A percentile compares a stretch with the other conserved stretches of the same genome.
Evolutionary conservation across 441 rosid genomes (phyloP).

Genomic region (Erodium texanum): DNA sequence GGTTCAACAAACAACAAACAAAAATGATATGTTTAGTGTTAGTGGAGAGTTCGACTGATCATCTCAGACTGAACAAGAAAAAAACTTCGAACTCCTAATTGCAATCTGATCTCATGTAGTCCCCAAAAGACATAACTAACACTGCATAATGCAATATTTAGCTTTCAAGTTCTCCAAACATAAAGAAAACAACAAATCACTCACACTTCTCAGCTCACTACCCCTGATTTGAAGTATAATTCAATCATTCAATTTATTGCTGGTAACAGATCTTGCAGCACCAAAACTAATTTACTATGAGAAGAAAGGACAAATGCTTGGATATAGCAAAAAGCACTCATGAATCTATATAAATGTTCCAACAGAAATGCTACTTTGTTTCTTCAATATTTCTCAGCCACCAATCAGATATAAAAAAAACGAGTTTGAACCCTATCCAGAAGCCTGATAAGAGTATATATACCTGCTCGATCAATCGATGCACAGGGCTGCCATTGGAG

Average conservation of each 20-base stretch:
- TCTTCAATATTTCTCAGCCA: too few species aligned
- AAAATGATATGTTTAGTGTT: background rate
- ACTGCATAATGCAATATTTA: too few species aligned
- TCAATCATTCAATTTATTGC: too few species aligned
- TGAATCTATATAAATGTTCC: too few species aligned
- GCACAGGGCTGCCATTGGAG: conserved; percentile 95
- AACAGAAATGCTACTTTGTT: too few species aligned
- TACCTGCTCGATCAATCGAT: conserved; percentile 90
- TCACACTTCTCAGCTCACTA: background rate
- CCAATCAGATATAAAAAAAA: too few species aligned
- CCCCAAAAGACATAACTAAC: background rate
- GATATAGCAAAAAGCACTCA: too few species aligned
- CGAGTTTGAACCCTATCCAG: too few species aligned
- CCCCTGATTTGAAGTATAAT: too few species aligned
- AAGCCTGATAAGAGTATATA: background rate
- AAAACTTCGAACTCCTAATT: background rate
- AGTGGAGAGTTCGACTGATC: background rate
- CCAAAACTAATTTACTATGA: background rate
- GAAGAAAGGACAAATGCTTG: too few species aligned
- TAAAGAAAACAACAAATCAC: background rate
- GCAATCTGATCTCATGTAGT: background rate
- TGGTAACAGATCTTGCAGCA: background rate
- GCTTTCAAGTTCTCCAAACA: too few species aligned
- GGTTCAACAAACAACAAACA: background rate
- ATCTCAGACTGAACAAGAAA: background rate